Evolutionary conservation across 176 grass and related monocot species (phyloP), one percentile per base, ranked within the genome.

Genomic region (Echinochloa phyllopogon): DNA sequence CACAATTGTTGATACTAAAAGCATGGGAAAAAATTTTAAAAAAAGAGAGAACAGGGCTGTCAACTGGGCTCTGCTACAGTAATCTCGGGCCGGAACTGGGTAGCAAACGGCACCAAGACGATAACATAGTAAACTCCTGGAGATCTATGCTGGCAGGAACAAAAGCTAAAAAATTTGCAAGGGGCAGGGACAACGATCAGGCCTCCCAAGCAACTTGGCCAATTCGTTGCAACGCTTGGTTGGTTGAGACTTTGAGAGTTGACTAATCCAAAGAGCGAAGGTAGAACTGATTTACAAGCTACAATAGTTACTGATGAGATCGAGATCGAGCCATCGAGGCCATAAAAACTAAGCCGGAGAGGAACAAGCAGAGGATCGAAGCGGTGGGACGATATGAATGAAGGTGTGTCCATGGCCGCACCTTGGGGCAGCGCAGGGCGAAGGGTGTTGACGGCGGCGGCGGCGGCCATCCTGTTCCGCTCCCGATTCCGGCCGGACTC

Each of bases 341-440:
- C 29, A 33, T 33, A 2, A 33, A 33, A 33, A 33, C 29, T 33
- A 33, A 2, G 29, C 29, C 29, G 2, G 29, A 33, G 29, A 33
- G 29, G 29, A 33, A 33, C 29, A 33, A 33, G 29, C 29, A 2
- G 0, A 9, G 1, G 15, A 5, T 8, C 15, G 45, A 2, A 17
- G 3, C 29, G 29, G 29, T 33, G 29, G 29, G 29, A 33, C 1
- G 29, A 33, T 33, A 47, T 8, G 17, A 41, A 40, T n/a, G 4
- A 21, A 36, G 36, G 62, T 3, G 11, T 21, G 10, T 56, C 62
- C 50, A 77, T 23, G 74, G 84, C 27, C 43, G 84, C 36, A 85
- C 83, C 83, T 67, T 75, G 85, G 23, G 79, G 40, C 10, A 75
- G 12, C 6, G 78, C 12, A 58, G 78, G 11, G 25, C 69, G 64